Evolutionary conservation across 257 asterid species (phyloP).

Genomic region (Penstemon barbatus): DNA sequence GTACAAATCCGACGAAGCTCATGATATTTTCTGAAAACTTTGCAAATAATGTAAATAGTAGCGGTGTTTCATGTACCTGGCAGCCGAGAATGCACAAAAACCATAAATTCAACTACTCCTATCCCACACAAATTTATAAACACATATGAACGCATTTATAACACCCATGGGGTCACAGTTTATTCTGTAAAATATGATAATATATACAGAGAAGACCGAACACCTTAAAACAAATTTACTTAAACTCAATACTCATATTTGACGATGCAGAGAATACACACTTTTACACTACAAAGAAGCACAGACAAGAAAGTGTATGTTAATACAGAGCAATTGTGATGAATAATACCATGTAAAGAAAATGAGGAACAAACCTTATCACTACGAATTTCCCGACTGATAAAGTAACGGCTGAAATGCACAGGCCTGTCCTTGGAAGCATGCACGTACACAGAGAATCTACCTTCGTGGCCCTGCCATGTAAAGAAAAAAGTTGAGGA

Average conservation of each 20-base stretch:
- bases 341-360: conserved; percentile 3
- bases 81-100: not conserved
- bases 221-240: too few relatives aligned
- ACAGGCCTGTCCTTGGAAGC: conserved; percentile 92
- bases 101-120: not conserved
- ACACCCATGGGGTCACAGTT: not conserved
- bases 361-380: conserved; percentile 61
- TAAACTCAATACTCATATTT: too few relatives aligned
- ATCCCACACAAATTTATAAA: not conserved
- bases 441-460: conserved; percentile 92
- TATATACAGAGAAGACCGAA: too few relatives aligned
- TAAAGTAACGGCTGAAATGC: conserved; percentile 94
- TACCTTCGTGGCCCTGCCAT: conserved; percentile 96
- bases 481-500: conserved; percentile 20
- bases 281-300: too few relatives aligned
- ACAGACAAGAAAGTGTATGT: not conserved
- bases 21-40: not conserved
- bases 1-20: not conserved
- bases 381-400: conserved; percentile 89
- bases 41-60: not conserved
- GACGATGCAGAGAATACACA: too few relatives aligned
- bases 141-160: not conserved
- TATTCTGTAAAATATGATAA: too few relatives aligned
- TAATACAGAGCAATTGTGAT: not conserved
- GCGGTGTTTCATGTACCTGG: not conserved